A percentile compares a stretch with the other conserved stretches of the same genome.
phyloP scores from a whole-genome alignment of 2,329 filamentous ascomycete species.

The Arthrobotrys iridis region DNA sequence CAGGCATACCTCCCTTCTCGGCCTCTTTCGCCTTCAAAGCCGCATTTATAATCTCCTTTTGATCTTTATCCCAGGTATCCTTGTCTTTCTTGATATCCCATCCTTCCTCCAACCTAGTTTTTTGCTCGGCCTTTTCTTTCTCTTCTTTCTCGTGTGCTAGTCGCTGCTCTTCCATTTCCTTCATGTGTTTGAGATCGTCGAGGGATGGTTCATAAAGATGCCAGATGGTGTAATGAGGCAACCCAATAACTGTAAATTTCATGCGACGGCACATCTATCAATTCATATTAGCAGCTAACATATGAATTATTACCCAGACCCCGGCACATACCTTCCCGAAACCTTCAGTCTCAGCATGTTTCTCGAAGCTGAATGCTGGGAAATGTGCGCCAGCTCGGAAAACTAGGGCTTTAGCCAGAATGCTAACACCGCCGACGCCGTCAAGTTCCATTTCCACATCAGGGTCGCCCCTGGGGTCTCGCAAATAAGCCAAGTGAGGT shows the following conservation, averaged over 20 bases:
- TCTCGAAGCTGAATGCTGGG: slow-evolving; percentile 97
- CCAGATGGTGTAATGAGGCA: slow-evolving; percentile 99
- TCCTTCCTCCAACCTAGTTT: slow-evolving; percentile 80
- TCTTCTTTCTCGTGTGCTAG: slow-evolving; percentile 83
- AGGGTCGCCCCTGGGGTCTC: slow-evolving; percentile 95
- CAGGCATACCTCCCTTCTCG: slow-evolving; percentile 64
- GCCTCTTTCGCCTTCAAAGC: slow-evolving; percentile 64
- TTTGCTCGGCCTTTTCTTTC: slow-evolving; percentile 74
- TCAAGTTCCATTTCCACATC: slow-evolving; percentile 99
- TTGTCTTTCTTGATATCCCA: slow-evolving; percentile 75
- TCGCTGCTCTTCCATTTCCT: slow-evolving; percentile 90
- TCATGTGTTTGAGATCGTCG: slow-evolving; percentile 97
- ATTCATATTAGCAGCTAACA: slow-evolving; percentile 38
- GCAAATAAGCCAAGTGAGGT: slow-evolving; percentile 93
- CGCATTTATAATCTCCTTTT: slow-evolving; percentile 77
- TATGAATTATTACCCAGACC: slow-evolving; percentile 35
- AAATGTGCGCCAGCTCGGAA: slow-evolving; percentile 97
- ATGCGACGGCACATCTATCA: slow-evolving; percentile 93
- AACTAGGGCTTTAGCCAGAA: slow-evolving; percentile 92
- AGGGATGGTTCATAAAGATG: slow-evolving; percentile 99
- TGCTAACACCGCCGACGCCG: slow-evolving; percentile 95
- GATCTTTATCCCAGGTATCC: slow-evolving; percentile 89
- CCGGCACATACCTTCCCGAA: slow-evolving; percentile 83
- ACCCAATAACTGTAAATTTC: slow-evolving; percentile 91
- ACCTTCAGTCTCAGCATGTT: slow-evolving; percentile 96